phyloP scores from a whole-genome alignment of 768 basidiomycete genomes.

The Termitomyces sp. region DNA sequence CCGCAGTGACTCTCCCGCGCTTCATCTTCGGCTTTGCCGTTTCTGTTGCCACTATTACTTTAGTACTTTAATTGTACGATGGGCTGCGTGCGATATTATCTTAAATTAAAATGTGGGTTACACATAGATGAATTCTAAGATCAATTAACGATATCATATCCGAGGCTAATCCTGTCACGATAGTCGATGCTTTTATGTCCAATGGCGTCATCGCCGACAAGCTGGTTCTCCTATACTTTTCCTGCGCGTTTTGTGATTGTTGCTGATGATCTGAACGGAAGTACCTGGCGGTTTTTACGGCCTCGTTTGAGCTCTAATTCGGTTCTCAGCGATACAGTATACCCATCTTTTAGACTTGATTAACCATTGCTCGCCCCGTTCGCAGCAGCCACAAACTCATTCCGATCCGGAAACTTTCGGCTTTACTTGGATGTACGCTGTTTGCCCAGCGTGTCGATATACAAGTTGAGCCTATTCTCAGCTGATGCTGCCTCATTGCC shows the following conservation, averaged over 20 bases:
- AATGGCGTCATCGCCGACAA: neutral
- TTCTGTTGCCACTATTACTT: neutral
- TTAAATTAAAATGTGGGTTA: neutral
- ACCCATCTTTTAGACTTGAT: no score
- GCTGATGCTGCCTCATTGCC: neutral
- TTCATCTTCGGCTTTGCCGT: constrained; percentile 6
- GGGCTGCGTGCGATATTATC: neutral
- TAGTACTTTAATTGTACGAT: neutral
- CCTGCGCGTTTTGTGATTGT: neutral
- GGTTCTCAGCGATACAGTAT: no score
- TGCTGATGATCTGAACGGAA: neutral
- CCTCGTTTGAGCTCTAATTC: neutral
- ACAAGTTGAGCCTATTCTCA: neutral
- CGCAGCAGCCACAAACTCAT: no score
- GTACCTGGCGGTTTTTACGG: neutral
- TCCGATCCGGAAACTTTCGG: neutral
- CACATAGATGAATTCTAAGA: neutral
- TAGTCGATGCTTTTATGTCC: neutral
- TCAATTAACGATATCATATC: neutral
- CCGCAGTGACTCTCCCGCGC: neutral
- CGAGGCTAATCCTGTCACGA: no score
- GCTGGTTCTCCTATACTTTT: neutral
- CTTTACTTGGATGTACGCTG: neutral
- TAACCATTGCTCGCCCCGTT: no score
- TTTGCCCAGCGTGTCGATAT: neutral